Percentiles rank a stretch among this genome's conserved stretches.
These are phyloP conservation scores for Candida wancherniae DNA, from an alignment of 805 yeast genomes.

Conservation along the genomic window DNA sequence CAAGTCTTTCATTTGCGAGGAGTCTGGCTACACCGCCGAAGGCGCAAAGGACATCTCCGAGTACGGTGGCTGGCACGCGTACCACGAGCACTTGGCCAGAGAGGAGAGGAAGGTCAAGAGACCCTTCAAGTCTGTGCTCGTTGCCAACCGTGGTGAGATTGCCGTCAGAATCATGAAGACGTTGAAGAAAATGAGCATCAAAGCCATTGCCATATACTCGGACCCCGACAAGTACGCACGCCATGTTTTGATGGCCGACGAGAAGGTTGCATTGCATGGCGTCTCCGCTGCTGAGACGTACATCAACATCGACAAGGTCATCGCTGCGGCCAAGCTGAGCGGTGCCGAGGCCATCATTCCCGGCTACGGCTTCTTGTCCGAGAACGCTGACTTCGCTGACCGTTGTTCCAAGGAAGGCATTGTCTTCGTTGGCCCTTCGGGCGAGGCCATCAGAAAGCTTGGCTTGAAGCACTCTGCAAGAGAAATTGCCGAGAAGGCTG, in stretches of 20 bases:
- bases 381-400: slow-evolving; percentile 94
- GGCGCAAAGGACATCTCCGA: slow-evolving; percentile 80
- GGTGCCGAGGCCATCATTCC: slow-evolving; percentile 96
- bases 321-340: slow-evolving; percentile 76
- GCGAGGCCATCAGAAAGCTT: slow-evolving; percentile 83
- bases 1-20: slow-evolving; percentile 94
- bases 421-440: slow-evolving; percentile 94
- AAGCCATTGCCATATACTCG: slow-evolving; percentile 83
- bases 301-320: slow-evolving; percentile 76
- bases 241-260: slow-evolving; percentile 82
- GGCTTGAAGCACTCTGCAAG: slow-evolving; percentile 97
- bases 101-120: slow-evolving; percentile 30
- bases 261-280: slow-evolving; percentile 75
- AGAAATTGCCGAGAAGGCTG: slow-evolving; percentile 85
- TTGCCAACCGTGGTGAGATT: slow-evolving; percentile 96
- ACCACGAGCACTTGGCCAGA: slow-evolving; percentile 37
- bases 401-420: slow-evolving; percentile 78
- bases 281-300: slow-evolving; percentile 87
- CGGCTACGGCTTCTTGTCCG: slow-evolving; percentile 95
- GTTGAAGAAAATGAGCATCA: slow-evolving; percentile 70
- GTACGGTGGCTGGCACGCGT: slow-evolving; percentile 84
- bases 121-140: slow-evolving; percentile 80
- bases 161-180: slow-evolving; percentile 93
- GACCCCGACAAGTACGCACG: slow-evolving; percentile 85
- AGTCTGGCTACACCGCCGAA: slow-evolving; percentile 65